phyloP scores from a whole-genome alignment of 768 basidiomycete genomes.

The Mycena galericulata region DNA sequence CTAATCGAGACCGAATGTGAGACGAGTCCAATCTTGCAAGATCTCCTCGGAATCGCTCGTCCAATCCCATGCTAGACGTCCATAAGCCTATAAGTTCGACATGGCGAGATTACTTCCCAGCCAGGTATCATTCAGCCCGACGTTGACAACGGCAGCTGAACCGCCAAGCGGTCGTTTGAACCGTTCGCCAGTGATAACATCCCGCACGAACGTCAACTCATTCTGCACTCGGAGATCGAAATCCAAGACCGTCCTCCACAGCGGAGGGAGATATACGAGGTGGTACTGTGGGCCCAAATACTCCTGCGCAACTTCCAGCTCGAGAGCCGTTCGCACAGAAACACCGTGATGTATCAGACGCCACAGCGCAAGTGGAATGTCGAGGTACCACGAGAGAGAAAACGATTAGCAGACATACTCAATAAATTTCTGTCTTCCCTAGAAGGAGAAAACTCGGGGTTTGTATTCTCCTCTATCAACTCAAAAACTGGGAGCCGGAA shows the following conservation, averaged over 20 bases:
- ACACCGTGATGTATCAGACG: too few species aligned
- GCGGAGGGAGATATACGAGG: conserved; percentile 33
- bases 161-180: conserved; percentile 33
- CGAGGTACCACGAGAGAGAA: too few species aligned
- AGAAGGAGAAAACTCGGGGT: too few species aligned
- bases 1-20: conserved; percentile 31
- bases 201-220: conserved; percentile 29
- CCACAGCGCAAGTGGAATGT: too few species aligned
- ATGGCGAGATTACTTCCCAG: conserved; percentile 33
- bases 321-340: conserved; percentile 27
- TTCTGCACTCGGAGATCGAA: conserved; percentile 34
- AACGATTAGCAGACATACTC: too few species aligned
- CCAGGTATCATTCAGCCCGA: conserved; percentile 32
- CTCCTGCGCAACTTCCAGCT: conserved; percentile 34
- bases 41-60: conserved; percentile 30
- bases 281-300: conserved; percentile 33
- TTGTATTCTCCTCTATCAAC: too few species aligned
- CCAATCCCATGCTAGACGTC: conserved; percentile 34
- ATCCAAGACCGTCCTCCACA: conserved; percentile 34
- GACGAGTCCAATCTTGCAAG: conserved; percentile 34
- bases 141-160: conserved; percentile 33
- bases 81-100: conserved; percentile 35
- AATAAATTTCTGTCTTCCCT: too few species aligned
- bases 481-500: too few species aligned
- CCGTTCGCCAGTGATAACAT: conserved; percentile 32